These are phyloP conservation scores for Grigorovia humatica DNA, from an alignment of 805 yeast genomes.

Conservation along the genomic window DNA sequence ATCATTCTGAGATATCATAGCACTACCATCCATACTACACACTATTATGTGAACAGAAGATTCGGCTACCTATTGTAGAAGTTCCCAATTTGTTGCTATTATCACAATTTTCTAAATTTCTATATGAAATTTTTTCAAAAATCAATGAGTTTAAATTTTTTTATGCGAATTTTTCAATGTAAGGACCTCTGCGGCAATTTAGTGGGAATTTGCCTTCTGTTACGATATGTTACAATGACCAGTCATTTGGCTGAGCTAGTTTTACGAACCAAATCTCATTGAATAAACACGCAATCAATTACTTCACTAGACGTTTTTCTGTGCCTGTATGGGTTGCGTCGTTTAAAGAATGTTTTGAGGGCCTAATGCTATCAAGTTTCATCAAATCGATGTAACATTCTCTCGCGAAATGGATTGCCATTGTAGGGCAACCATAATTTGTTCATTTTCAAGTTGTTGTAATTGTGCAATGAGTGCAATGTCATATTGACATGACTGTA, in stretches of 20 bases:
- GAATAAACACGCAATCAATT: too few species aligned
- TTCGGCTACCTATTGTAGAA: not conserved
- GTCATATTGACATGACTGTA: constrained; percentile 13
- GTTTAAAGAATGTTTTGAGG: not conserved
- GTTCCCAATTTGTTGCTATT: not conserved
- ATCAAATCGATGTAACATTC: not conserved
- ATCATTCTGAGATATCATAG: not conserved
- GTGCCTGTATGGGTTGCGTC: not conserved
- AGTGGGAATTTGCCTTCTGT: not conserved
- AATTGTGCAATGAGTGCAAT: constrained; percentile 14
- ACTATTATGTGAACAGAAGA: not conserved
- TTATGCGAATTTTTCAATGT: not conserved
- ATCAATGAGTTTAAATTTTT: not conserved
- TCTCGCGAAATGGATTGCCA: not conserved
- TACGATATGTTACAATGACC: not conserved
- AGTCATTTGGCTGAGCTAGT: not conserved
- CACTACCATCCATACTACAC: not conserved
- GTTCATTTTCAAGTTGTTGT: constrained; percentile 18
- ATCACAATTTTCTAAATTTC: not conserved
- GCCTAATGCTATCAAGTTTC: not conserved
- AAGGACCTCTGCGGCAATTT: not conserved
- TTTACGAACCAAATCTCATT: too few species aligned
- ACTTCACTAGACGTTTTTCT: too few species aligned
- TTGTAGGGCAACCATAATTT: constrained; percentile 5
- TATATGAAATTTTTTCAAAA: not conserved